Conservation (phyloP, 2,329 filamentous ascomycete genomes). For the Cadophora sp. region DNA sequence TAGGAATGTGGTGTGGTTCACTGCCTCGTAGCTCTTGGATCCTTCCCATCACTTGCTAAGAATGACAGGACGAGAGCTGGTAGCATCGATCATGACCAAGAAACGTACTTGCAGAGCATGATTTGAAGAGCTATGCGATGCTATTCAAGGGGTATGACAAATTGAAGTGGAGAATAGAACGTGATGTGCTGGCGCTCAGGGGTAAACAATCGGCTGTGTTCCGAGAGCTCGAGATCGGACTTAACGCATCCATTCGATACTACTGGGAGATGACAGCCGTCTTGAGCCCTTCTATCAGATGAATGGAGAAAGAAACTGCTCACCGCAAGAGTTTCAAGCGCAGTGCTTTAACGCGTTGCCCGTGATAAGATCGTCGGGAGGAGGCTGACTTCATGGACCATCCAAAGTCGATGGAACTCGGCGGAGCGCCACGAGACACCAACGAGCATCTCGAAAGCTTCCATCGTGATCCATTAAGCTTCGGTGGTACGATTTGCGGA, state of each 20-base stretch:
- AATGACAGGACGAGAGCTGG: background rate
- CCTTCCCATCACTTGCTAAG: slow-evolving; percentile 7
- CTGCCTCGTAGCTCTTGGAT: slow-evolving; percentile 15
- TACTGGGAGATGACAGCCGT: slow-evolving; percentile 15
- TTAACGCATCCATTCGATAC: background rate
- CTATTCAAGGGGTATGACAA: background rate
- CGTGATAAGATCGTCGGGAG: slow-evolving; percentile 5
- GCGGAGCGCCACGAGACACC: slow-evolving; percentile 8
- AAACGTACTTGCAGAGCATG: background rate
- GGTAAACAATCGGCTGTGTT: background rate
- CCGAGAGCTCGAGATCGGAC: background rate
- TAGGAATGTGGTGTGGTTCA: slow-evolving; percentile 6
- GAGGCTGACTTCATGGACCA: background rate
- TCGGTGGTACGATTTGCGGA: slow-evolving; percentile 9
- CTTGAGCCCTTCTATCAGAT: background rate
- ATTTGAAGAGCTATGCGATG: background rate
- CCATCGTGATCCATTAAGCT: slow-evolving; percentile 14
- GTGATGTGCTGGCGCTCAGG: background rate
- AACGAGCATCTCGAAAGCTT: slow-evolving; percentile 13
- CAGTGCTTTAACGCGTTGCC: background rate
- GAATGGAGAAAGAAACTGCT: background rate
- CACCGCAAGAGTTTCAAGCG: slow-evolving; percentile 5
- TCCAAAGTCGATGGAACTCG: background rate
- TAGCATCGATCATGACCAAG: background rate
- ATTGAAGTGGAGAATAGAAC: background rate